Percentiles rank a stretch among this genome's conserved stretches.
These are phyloP conservation scores for Fraxinus anomala DNA, from an alignment of 257 asterid genomes.

Conservation along the genomic window DNA sequence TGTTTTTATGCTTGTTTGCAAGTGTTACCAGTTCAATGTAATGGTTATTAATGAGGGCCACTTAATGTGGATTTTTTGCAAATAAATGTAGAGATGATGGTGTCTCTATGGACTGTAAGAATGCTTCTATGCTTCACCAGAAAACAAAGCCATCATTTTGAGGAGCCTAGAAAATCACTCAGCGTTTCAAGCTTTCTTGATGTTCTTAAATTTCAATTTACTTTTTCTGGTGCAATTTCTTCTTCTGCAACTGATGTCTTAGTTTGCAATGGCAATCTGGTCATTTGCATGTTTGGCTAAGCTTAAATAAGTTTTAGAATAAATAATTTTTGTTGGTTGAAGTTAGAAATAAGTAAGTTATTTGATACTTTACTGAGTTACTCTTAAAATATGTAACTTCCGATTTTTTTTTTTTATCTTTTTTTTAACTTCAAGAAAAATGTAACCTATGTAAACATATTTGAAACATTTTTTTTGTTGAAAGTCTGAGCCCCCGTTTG, in stretches of 20 bases:
- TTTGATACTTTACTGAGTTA: background rate
- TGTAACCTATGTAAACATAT: background rate
- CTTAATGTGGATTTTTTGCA: background rate
- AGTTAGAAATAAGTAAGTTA: background rate
- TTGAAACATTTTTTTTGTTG: background rate
- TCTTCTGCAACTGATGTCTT: constrained; percentile 8
- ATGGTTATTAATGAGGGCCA: constrained; percentile 1
- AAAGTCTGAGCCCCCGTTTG: background rate
- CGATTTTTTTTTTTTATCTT: too few relatives aligned
- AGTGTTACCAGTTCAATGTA: background rate
- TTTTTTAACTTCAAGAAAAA: background rate
- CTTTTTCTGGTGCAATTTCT: background rate
- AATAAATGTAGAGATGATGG: background rate
- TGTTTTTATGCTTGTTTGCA: background rate
- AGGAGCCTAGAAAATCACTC: constrained; percentile 6
- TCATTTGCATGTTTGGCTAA: background rate
- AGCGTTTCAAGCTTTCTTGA: background rate
- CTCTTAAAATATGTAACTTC: background rate
- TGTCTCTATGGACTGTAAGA: background rate
- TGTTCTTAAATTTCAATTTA: background rate
- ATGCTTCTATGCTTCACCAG: background rate
- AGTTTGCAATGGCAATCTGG: constrained; percentile 18
- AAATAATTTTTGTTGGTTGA: background rate
- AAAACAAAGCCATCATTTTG: constrained; percentile 16
- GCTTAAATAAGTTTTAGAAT: background rate